Base-by-base conservation (phyloP, 2,329 filamentous ascomycete genomes). In the Ilyonectria destructans region DNA sequence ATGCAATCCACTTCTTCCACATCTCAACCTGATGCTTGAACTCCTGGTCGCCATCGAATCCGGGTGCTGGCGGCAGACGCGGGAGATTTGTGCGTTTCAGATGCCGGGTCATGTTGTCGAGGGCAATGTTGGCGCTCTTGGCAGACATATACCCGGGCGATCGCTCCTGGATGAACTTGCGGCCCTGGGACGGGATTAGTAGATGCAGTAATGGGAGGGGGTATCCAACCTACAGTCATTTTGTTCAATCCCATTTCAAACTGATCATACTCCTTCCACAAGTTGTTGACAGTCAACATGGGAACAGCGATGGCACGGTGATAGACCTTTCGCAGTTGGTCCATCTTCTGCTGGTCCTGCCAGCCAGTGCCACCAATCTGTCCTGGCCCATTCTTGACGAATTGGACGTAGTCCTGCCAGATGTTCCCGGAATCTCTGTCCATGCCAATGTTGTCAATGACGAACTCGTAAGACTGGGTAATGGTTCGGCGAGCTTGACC, bases 281-380 rank as follows among this genome's bases (percentile, higher is more conserved):
- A 84, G 59, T 88, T 89, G 77, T 96, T 93, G 56, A 97, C 90
- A 35, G 92, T 92, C 62, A 92, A 90, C 70, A 94, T 97, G 5
- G 97, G 97, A 45, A 98, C 90, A 72, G 90, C 91, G 65, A 98
- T 93, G 15, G 96, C 96, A 60, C 92, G 92, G 76, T 98, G 95
- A 79, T 98, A 99, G 1, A 94, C 93, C 79, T 97, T 97, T 67
- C 96, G 92, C 58, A 99, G 83, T 74, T 93, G 87, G 76, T 99
- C 96, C 92, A 97, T 97, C 86, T 99, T 99, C 79, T 98, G 96
- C 82, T 96, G 93, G 78, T 98, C 96, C 81, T 98, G 95, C 97
- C 96, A 99, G 66, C 90, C 91, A 66, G 87, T 91, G 49, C 96
- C 96, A 29, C 95, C 96, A 66, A 96, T 89, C 65, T 90, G 90